Evolutionary conservation across 2,329 filamentous ascomycete genomes (phyloP).

Genomic region (Diaporthe citrichinensis): DNA sequence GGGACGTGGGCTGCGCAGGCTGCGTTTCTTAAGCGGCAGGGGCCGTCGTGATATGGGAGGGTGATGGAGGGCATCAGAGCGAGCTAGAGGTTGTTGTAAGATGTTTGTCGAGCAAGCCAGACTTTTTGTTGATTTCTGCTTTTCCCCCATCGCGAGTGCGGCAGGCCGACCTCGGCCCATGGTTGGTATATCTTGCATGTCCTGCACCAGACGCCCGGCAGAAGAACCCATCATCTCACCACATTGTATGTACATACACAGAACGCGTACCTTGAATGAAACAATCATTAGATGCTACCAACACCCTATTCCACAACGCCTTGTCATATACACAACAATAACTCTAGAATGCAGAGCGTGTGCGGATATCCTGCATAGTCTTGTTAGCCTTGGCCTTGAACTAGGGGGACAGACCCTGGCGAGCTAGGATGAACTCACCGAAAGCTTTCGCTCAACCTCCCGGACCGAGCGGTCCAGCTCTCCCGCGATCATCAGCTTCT

Average conservation of each 20-base stretch:
- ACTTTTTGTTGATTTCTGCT: constrained; percentile 12
- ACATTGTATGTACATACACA: constrained; percentile 32
- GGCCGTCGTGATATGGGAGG: background rate
- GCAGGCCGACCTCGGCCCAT: constrained; percentile 6
- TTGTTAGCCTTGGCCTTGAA: constrained; percentile 41
- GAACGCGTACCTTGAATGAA: constrained; percentile 36
- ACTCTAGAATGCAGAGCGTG: constrained; percentile 69
- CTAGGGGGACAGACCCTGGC: constrained; percentile 37
- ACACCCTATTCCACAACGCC: constrained; percentile 36
- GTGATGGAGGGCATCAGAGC: background rate
- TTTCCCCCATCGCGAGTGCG: constrained; percentile 6
- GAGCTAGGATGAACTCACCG: constrained; percentile 58
- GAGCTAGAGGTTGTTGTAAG: constrained; percentile 19
- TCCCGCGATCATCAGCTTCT: constrained; percentile 94
- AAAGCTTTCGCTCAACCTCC: constrained; percentile 97
- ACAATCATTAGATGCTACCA: constrained; percentile 23
- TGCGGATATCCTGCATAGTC: constrained; percentile 65
- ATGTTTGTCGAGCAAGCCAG: constrained; percentile 19
- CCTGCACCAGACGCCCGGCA: constrained; percentile 33
- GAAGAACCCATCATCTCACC: constrained; percentile 30
- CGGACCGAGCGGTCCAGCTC: constrained; percentile 91
- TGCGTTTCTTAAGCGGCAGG: constrained; percentile 39
- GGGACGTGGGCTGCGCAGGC: constrained; percentile 40
- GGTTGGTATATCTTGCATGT: constrained; percentile 23
- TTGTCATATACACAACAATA: constrained; percentile 16